Percentiles rank a stretch among this genome's conserved stretches.
Conservation (phyloP, 495 filamentous ascomycete species). For the Lepidopterella palustris region DNA sequence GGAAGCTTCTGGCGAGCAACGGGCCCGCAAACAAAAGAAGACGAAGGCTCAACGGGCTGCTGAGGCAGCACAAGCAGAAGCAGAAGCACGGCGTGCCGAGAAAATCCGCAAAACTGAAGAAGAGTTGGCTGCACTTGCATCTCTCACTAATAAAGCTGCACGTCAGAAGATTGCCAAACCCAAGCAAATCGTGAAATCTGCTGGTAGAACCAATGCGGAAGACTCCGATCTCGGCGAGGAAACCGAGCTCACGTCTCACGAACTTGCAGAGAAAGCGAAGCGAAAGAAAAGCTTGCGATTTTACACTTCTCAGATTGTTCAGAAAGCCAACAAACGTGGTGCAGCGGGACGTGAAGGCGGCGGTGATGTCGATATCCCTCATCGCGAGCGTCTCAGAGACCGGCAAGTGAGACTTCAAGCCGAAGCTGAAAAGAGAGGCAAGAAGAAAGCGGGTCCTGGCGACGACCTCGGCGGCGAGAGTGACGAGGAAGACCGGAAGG, state of each 20-base stretch:
- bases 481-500: conserved; percentile 56
- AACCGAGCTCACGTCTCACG: conserved; percentile 50
- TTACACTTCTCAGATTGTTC: conserved; percentile 92
- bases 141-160: conserved; percentile 22
- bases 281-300: conserved; percentile 87
- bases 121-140: conserved; percentile 62
- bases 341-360: conserved; percentile 77
- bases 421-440: conserved; percentile 78
- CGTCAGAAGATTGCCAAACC: conserved; percentile 33
- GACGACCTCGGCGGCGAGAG: conserved; percentile 52
- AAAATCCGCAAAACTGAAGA: conserved; percentile 53
- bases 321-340: conserved; percentile 80
- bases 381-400: conserved; percentile 80
- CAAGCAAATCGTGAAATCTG: conserved; percentile 25
- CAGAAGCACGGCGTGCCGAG: conserved; percentile 50
- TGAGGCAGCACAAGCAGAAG: conserved; percentile 46
- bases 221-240: conserved; percentile 67
- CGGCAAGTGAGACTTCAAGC: conserved; percentile 75
- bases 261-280: conserved; percentile 73
- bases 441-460: conserved; percentile 47
- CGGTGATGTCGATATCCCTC: conserved; percentile 86
- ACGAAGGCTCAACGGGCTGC: conserved; percentile 47
- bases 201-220: conserved; percentile 33
- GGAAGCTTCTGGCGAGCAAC: background rate
- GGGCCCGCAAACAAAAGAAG: conserved; percentile 34